phyloP scores from a whole-genome alignment of 345 rosid genomes.

The Reutealis trisperma region DNA sequence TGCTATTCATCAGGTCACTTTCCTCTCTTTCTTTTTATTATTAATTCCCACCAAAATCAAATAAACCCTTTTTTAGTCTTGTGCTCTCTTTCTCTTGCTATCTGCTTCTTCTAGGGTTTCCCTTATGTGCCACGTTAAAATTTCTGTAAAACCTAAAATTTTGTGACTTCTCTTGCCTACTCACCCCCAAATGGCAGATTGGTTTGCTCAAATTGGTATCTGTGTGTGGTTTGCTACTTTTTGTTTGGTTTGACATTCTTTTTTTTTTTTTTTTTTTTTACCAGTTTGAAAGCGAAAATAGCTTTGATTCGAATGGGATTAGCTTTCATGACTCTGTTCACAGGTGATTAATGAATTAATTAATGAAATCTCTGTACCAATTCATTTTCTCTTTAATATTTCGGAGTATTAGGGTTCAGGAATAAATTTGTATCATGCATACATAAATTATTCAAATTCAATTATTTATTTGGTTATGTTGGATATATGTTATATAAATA shows the following conservation, averaged over 20 bases:
- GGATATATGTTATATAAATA: background rate
- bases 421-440: background rate
- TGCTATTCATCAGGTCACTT: conserved; percentile 2
- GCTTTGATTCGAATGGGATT: background rate
- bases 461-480: background rate
- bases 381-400: background rate
- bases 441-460: background rate
- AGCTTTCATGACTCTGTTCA: background rate
- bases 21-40: background rate
- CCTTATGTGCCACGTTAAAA: background rate
- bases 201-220: background rate
- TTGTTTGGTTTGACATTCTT: background rate
- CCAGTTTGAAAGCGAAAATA: conserved; percentile 4
- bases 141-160: background rate
- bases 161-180: background rate
- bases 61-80: background rate
- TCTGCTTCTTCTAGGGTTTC: background rate
- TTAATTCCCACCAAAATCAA: background rate
- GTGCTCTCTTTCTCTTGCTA: background rate
- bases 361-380: background rate
- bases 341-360: background rate
- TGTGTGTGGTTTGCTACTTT: background rate
- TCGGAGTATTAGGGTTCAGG: background rate
- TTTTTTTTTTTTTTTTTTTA: background rate
- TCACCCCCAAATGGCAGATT: background rate